phyloP scores from a whole-genome alignment of 768 basidiomycete species.

The Podaxis carcinomalis region DNA sequence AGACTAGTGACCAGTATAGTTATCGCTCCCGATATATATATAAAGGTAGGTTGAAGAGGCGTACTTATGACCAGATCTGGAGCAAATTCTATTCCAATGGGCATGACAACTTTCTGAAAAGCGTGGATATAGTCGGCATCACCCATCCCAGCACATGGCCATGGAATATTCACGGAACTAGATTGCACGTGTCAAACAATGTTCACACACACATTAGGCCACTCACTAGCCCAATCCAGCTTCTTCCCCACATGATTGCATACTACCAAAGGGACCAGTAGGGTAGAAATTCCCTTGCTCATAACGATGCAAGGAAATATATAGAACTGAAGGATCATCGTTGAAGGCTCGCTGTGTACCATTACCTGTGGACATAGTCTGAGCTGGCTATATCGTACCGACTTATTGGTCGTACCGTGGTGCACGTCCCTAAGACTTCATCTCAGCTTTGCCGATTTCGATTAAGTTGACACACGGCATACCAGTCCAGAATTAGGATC shows the following conservation, averaged over 20 bases:
- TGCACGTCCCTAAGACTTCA: slow-evolving; percentile 77
- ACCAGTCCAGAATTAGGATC: slow-evolving; percentile 96
- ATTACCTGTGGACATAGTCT: slow-evolving; percentile 58
- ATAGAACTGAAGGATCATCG: slow-evolving; percentile 87
- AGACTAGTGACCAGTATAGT: slow-evolving; percentile 51
- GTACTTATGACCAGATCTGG: slow-evolving; percentile 94
- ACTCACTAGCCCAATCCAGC: slow-evolving; percentile 82
- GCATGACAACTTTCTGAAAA: slow-evolving; percentile 94
- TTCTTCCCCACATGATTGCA: slow-evolving; percentile 84
- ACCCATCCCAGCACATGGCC: slow-evolving; percentile 84
- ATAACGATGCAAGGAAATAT: slow-evolving; percentile 93
- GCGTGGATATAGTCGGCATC: slow-evolving; percentile 97
- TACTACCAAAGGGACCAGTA: slow-evolving; percentile 82
- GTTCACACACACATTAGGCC: not conserved
- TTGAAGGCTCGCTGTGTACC: slow-evolving; percentile 96
- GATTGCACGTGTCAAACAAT: slow-evolving; percentile 2
- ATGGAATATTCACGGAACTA: slow-evolving; percentile 95
- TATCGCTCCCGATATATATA: not conserved
- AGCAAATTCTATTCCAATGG: slow-evolving; percentile 93
- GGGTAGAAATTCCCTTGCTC: slow-evolving; percentile 93
- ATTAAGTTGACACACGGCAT: slow-evolving; percentile 24
- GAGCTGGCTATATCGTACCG: not conserved
- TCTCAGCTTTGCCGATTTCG: not conserved
- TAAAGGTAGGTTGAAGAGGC: slow-evolving; percentile 23
- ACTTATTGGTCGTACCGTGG: slow-evolving; percentile 56